phyloP scores from a whole-genome alignment of 2,329 filamentous ascomycete genomes.

The Ophiostoma himal-ulmi region DNA sequence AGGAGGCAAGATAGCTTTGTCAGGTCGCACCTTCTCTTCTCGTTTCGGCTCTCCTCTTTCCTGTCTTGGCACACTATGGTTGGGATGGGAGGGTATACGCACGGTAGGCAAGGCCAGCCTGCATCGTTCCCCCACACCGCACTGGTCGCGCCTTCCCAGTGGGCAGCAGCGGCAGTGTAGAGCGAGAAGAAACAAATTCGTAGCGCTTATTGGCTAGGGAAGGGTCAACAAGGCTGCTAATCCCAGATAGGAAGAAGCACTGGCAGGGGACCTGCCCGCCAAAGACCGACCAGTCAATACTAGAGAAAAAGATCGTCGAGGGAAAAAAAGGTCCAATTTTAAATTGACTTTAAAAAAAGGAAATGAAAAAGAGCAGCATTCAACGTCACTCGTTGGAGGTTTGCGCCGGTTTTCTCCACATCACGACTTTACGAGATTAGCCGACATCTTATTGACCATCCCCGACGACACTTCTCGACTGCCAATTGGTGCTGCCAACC shows the following conservation, averaged over 20 bases:
- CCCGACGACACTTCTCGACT: not conserved
- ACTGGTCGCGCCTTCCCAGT: not conserved
- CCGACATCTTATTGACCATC: not conserved
- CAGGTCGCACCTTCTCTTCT: slow-evolving; percentile 7
- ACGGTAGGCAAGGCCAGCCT: not conserved
- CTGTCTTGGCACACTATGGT: slow-evolving; percentile 6
- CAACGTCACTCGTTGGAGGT: not conserved
- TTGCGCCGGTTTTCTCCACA: not conserved
- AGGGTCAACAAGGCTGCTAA: slow-evolving; percentile 7
- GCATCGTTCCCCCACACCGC: slow-evolving; percentile 7
- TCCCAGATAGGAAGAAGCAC: slow-evolving; percentile 7
- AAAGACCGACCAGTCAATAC: not conserved
- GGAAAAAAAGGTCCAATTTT: not conserved
- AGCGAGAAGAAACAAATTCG: slow-evolving; percentile 7
- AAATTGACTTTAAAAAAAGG: not conserved
- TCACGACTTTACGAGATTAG: not conserved
- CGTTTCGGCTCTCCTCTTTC: slow-evolving; percentile 11
- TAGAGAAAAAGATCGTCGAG: not conserved
- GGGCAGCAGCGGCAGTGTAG: not conserved
- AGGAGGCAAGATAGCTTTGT: not conserved
- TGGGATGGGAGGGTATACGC: not conserved
- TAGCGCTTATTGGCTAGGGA: not conserved
- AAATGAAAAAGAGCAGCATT: not conserved
- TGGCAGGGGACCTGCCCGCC: slow-evolving; percentile 9
- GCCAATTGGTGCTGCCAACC: not conserved